Evolutionary conservation across 305 asterid genomes (phyloP).

Genomic region (Plantago lanceolata): DNA sequence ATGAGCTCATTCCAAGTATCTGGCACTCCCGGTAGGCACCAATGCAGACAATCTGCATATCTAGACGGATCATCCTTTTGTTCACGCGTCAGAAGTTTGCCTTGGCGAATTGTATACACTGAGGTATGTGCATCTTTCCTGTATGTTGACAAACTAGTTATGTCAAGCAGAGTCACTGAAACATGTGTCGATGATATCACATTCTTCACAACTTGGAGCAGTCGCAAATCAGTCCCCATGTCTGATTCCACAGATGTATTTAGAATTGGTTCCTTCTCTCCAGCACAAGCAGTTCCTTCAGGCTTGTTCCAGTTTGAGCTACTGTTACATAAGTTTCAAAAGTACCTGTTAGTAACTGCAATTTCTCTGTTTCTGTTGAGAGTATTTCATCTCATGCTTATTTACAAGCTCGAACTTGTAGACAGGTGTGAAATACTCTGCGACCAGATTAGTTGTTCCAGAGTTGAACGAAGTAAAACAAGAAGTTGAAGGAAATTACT

Average conservation of each 20-base stretch:
- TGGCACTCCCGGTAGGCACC: slow-evolving; percentile 89
- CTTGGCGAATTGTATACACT: slow-evolving; percentile 68
- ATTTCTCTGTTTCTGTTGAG: no score
- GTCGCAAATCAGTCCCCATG: slow-evolving; percentile 59
- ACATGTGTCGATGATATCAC: slow-evolving; percentile 34
- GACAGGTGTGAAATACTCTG: no score
- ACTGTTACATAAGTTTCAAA: slow-evolving; percentile 27
- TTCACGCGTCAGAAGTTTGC: slow-evolving; percentile 57
- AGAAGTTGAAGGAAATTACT: slow-evolving; percentile 27
- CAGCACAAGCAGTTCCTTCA: slow-evolving; percentile 58
- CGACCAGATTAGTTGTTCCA: no score
- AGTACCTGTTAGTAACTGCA: no score
- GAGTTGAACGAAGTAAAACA: no score
- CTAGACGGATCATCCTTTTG: slow-evolving; percentile 58
- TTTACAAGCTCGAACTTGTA: no score
- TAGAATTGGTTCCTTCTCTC: slow-evolving; percentile 55
- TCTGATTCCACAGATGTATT: slow-evolving; percentile 47
- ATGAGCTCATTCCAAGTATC: slow-evolving; percentile 77
- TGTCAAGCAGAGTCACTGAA: slow-evolving; percentile 50
- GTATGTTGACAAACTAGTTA: slow-evolving; percentile 70
- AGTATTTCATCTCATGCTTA: background rate
- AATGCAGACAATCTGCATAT: slow-evolving; percentile 72
- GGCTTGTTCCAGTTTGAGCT: slow-evolving; percentile 65
- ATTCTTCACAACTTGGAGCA: slow-evolving; percentile 41
- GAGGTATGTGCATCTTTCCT: slow-evolving; percentile 86